Conservation (phyloP, 140 eudicot species). For the Senecio squalidus region DNA sequence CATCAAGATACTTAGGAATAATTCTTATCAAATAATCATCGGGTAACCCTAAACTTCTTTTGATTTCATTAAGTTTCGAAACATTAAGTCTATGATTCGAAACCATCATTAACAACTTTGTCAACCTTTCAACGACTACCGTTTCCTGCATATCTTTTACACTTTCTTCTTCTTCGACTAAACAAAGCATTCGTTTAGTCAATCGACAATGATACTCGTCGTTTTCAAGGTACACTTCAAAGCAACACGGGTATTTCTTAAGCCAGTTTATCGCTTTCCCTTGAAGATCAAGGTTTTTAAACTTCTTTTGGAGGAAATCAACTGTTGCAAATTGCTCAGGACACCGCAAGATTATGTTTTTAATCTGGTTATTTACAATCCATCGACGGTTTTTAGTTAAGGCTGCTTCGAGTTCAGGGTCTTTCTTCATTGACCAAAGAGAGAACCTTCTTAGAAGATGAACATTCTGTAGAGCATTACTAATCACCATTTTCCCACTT, state of each 20-base stretch:
- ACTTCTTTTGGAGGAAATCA: slow-evolving; percentile 62
- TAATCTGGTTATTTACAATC: slow-evolving; percentile 82
- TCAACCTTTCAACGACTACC: slow-evolving; percentile 54
- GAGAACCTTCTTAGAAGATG: slow-evolving; percentile 38
- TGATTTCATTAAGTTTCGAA: slow-evolving; percentile 57
- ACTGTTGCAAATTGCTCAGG: slow-evolving; percentile 63
- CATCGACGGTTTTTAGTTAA: slow-evolving; percentile 76
- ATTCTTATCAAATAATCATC: slow-evolving; percentile 86
- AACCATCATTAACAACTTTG: slow-evolving; percentile 90
- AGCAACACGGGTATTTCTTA: slow-evolving; percentile 92
- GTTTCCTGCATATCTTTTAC: slow-evolving; percentile 65
- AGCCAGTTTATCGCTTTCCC: slow-evolving; percentile 86
- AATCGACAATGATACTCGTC: slow-evolving; percentile 58
- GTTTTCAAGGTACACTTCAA: slow-evolving; percentile 47
- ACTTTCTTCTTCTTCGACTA: slow-evolving; percentile 79
- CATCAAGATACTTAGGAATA: slow-evolving; percentile 71
- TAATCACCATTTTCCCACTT: slow-evolving; percentile 27
- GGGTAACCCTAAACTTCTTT: slow-evolving; percentile 73
- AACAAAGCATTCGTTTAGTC: slow-evolving; percentile 64
- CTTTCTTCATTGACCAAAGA: slow-evolving; percentile 94
- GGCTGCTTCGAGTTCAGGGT: slow-evolving; percentile 83
- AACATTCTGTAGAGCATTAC: slow-evolving; percentile 14
- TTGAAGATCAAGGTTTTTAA: slow-evolving; percentile 85
- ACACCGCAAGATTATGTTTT: slow-evolving; percentile 64
- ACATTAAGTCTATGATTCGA: slow-evolving; percentile 58